Conservation (phyloP, 352 stramenopile genomes). For the Globisporangium okanoganense region DNA sequence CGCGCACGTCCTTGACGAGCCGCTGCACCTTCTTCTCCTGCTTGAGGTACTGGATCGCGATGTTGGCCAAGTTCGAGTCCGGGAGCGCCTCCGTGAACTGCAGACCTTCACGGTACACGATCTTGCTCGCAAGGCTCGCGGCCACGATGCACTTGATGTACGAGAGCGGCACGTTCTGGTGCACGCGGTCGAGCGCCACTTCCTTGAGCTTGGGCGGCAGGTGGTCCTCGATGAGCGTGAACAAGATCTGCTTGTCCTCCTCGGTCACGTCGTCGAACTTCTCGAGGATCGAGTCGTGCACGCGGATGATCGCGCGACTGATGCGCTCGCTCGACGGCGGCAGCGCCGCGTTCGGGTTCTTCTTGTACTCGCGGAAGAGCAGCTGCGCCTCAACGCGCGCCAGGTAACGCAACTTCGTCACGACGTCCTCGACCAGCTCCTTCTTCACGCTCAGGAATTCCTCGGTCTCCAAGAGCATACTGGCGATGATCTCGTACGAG, state of each 20-base stretch:
- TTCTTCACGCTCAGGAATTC: slow-evolving; percentile 97
- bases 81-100: slow-evolving; percentile 95
- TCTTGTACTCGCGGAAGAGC: slow-evolving; percentile 97
- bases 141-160: slow-evolving; percentile 97
- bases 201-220: slow-evolving; percentile 93
- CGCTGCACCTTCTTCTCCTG: slow-evolving; percentile 92
- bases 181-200: slow-evolving; percentile 91
- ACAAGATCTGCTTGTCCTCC: slow-evolving; percentile 74
- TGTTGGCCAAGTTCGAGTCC: slow-evolving; percentile 85
- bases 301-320: slow-evolving; percentile 93
- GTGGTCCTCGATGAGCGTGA: slow-evolving; percentile 89
- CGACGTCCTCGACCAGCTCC: slow-evolving; percentile 91
- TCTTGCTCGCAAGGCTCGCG: slow-evolving; percentile 94
- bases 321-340: slow-evolving; percentile 94
- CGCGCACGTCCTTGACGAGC: slow-evolving; percentile 69
- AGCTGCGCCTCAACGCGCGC: slow-evolving; percentile 95
- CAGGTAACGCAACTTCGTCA: slow-evolving; percentile 92
- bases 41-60: slow-evolving; percentile 94
- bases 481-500: slow-evolving; percentile 86
- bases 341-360: slow-evolving; percentile 75
- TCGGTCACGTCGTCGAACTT: slow-evolving; percentile 91
- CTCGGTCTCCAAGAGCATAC: slow-evolving; percentile 95
- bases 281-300: slow-evolving; percentile 92
- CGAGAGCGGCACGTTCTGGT: slow-evolving; percentile 89
- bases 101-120: slow-evolving; percentile 97